Conservation (phyloP, 2,329 filamentous ascomycete species). For the Neurospora sp. region DNA sequence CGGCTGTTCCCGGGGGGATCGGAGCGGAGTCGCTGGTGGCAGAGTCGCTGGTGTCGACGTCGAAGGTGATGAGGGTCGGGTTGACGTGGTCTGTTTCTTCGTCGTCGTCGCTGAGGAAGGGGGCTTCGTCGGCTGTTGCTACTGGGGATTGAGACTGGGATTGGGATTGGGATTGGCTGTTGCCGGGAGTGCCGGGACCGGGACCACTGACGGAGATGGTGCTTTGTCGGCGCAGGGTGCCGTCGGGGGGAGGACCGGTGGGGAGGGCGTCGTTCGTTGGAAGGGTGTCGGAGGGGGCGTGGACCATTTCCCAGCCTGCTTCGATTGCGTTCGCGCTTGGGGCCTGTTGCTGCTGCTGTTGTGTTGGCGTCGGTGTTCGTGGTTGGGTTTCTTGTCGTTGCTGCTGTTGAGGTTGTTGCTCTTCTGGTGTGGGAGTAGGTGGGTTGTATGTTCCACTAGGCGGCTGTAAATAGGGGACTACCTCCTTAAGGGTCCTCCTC, state of each 20-base stretch:
- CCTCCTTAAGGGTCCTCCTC: conserved; percentile 1
- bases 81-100: conserved; percentile 43
- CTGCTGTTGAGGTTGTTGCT: neutral
- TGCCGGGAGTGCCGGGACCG: neutral
- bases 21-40: conserved; percentile 31
- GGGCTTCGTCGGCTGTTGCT: conserved; percentile 26
- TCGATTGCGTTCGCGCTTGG: conserved; percentile 14
- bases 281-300: conserved; percentile 20
- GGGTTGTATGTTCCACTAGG: neutral
- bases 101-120: conserved; percentile 45
- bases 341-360: conserved; percentile 12
- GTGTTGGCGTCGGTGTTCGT: conserved; percentile 1
- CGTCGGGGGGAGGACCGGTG: conserved; percentile 21
- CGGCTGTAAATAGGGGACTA: neutral
- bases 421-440: neutral
- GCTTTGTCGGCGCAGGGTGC: conserved; percentile 32
- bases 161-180: conserved; percentile 21
- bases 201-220: conserved; percentile 34
- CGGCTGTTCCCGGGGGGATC: conserved; percentile 21
- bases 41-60: conserved; percentile 47
- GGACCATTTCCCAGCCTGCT: neutral
- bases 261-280: conserved; percentile 6
- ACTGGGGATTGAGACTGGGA: neutral
- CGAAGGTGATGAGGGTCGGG: conserved; percentile 50
- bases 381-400: conserved; percentile 3